Base-by-base conservation (phyloP, 1,284 basidiomycete species). In the Coniferiporia weirii region DNA sequence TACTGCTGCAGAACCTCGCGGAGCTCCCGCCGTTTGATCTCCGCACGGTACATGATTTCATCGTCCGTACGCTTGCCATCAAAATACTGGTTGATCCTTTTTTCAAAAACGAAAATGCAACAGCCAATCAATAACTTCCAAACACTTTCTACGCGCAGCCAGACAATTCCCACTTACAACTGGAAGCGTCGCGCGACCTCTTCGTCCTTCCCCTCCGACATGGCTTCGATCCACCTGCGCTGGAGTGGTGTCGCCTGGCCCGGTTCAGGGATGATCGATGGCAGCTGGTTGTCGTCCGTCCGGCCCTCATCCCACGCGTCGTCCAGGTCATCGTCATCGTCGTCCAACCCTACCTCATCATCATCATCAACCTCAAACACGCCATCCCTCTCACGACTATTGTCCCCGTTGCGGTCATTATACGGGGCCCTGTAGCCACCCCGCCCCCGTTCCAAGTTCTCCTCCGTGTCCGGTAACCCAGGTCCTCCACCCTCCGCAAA, bases 231-330 rank as follows among this genome's bases (percentile, higher is more conserved):
- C 91, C 93, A 95, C 58, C 79, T 78, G 52, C 86, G 79, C 70
- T 95, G 87, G 57, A 85, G 68, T 7, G 84, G 78, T 12, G 85
- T 91, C 22, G 93, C 92, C 38, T 86, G 79, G 1, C 84, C 85
- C n/a, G 93, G 93, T 71, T 94, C 89, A 56, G 78, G 76, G 54
- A 95, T 92, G 69, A 95, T 83, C 1, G 82, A 80, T 7, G 88
- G 76, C 55, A 71, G 72, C n/a, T 78, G 68, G 52, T 79, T 79
- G 65, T 84, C 82, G 52, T 81, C 80, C 57, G 36, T 74, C 71
- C 32, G 78, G 76, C 56, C 82, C 77, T 78, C 78, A 79, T 43
- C 77, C 78, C 75, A 62, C 45, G 68, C 70, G 54, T 70, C 71
- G 17, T 66, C 63, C 40, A 63, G 63, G 32, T 66, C 65, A 22